Conservation (phyloP, 495 filamentous ascomycete genomes). For the Xylaria longipes region DNA sequence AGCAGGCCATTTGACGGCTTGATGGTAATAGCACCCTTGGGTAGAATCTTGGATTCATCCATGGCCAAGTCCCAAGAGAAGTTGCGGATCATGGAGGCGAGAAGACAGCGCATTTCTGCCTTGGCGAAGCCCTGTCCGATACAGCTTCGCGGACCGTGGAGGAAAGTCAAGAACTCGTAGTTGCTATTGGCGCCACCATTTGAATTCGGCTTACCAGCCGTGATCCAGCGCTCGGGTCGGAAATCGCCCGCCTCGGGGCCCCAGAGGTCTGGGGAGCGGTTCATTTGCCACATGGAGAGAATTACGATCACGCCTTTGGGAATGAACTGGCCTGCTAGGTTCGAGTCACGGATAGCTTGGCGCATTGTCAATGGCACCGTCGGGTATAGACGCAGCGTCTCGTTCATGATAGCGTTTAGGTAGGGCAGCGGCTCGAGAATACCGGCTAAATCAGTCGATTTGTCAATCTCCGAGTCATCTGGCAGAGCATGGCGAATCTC, state of each 20-base stretch:
- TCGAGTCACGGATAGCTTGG: slow-evolving; percentile 61
- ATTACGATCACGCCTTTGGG: slow-evolving; percentile 57
- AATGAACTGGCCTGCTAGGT: slow-evolving; percentile 57
- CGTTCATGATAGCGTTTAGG: slow-evolving; percentile 43
- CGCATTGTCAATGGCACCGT: slow-evolving; percentile 62
- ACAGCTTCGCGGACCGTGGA: slow-evolving; percentile 78
- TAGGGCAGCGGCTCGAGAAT: slow-evolving; percentile 49
- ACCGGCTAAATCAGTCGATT: slow-evolving; percentile 44
- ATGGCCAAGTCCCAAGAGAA: slow-evolving; percentile 34
- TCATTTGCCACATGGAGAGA: slow-evolving; percentile 63
- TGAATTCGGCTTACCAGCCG: slow-evolving; percentile 67
- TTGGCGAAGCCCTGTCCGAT: slow-evolving; percentile 82
- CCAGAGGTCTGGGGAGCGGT: slow-evolving; percentile 68
- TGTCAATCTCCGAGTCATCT: slow-evolving; percentile 44
- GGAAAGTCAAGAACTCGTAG: slow-evolving; percentile 76
- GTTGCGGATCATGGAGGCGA: slow-evolving; percentile 28
- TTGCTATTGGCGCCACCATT: slow-evolving; percentile 46
- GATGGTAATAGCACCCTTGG: slow-evolving; percentile 31
- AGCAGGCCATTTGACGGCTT: slow-evolving; percentile 29
- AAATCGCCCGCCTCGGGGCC: slow-evolving; percentile 31
- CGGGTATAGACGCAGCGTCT: slow-evolving; percentile 43
- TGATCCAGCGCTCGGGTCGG: slow-evolving; percentile 42
- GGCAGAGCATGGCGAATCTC: slow-evolving; percentile 63
- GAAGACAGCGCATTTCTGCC: slow-evolving; percentile 33
- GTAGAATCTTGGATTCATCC: slow-evolving; percentile 33